Percentiles rank a stretch among this genome's conserved stretches.
phyloP scores from a whole-genome alignment of 73 alveolate genomes.

The Tetrahymena malaccensis region DNA sequence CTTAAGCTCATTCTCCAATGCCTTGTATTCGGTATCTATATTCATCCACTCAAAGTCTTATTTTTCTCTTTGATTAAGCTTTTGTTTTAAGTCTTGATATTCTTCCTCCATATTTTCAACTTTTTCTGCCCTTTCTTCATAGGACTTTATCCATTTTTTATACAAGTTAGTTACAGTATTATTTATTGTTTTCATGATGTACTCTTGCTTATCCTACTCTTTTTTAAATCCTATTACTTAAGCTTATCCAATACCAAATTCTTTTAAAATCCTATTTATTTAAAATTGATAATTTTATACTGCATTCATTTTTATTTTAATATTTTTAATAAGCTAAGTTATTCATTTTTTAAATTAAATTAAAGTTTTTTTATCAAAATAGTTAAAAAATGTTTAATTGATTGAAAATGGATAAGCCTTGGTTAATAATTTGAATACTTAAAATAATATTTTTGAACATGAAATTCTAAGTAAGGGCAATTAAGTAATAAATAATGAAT shows the following conservation, averaged over 20 bases:
- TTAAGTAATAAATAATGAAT: neutral
- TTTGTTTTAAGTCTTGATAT: neutral
- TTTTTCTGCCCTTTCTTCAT: neutral
- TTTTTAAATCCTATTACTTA: neutral
- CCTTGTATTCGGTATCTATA: neutral
- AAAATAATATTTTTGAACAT: too few relatives aligned
- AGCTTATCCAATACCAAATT: neutral
- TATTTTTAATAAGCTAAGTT: neutral
- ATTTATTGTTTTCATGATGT: neutral
- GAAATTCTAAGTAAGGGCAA: neutral
- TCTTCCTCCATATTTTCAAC: neutral
- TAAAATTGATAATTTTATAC: neutral
- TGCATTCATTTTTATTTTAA: neutral
- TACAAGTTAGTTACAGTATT: neutral
- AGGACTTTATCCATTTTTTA: neutral
- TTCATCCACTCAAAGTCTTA: neutral
- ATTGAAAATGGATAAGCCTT: too few relatives aligned
- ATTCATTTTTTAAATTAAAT: too few relatives aligned
- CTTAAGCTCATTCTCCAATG: neutral
- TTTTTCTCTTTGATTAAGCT: neutral
- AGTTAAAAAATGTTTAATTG: too few relatives aligned
- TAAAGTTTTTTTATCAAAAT: too few relatives aligned
- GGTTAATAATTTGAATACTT: too few relatives aligned
- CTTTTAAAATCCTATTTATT: neutral
- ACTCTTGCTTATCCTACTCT: neutral